phyloP scores from a whole-genome alignment of 352 stramenopile genomes.

The Aphanomyces euteiches region DNA sequence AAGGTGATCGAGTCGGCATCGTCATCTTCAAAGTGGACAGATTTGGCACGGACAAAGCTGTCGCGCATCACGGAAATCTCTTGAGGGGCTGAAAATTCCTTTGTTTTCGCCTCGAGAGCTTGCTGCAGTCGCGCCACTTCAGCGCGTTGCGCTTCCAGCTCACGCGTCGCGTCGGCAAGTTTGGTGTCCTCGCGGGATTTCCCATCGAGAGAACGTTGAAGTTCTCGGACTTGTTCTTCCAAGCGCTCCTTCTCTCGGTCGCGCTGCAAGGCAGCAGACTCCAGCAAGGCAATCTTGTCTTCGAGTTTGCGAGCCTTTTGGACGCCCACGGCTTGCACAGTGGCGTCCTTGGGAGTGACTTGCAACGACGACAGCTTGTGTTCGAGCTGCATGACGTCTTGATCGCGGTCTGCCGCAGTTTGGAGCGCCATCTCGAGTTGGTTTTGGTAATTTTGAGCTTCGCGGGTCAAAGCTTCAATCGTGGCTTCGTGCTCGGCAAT shows the following conservation, averaged over 20 bases:
- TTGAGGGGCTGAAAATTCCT: not conserved
- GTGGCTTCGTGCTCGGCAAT: constrained; percentile 19
- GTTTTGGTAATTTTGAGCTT: constrained; percentile 22
- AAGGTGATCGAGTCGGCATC: not conserved
- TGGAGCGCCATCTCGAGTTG: constrained; percentile 26
- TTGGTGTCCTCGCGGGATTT: not conserved
- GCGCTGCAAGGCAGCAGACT: not conserved
- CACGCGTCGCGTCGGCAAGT: not conserved
- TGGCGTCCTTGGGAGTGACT: not conserved
- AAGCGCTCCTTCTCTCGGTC: not conserved
- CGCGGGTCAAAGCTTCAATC: constrained; percentile 2
- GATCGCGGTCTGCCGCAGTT: constrained; percentile 20
- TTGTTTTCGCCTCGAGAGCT: not conserved
- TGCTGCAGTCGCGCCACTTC: not conserved
- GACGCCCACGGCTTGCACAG: not conserved
- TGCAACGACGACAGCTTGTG: not conserved
- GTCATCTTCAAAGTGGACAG: constrained; percentile 25
- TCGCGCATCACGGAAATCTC: not conserved
- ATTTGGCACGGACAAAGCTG: not conserved
- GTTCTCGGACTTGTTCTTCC: constrained; percentile 8
- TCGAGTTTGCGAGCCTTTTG: not conserved
- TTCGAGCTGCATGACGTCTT: constrained; percentile 28
- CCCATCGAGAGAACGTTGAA: not conserved
- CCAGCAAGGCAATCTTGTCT: not conserved
- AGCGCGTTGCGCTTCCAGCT: not conserved